phyloP scores from a whole-genome alignment of 371 early-diverging fungal species.

The Apophysomyces variabilis region DNA sequence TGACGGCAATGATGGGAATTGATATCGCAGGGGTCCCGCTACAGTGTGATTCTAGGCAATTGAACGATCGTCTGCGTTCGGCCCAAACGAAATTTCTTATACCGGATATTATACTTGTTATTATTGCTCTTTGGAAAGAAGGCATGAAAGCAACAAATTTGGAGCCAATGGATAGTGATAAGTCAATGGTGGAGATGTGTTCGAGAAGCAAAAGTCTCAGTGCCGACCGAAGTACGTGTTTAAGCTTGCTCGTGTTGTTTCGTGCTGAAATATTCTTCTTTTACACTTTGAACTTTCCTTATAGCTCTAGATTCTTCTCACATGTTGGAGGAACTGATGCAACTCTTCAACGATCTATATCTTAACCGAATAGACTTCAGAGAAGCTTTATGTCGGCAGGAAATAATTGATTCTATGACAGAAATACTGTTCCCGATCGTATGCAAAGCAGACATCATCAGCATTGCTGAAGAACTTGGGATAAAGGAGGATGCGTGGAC shows the following conservation, averaged over 20 bases:
- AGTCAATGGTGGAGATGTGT: background rate
- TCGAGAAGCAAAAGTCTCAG: slow-evolving; percentile 27
- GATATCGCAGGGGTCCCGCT: slow-evolving; percentile 62
- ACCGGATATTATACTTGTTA: slow-evolving; percentile 41
- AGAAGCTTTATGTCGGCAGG: slow-evolving; percentile 59
- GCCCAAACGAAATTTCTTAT: slow-evolving; percentile 18
- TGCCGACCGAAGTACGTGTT: background rate
- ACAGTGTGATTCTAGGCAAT: slow-evolving; percentile 48
- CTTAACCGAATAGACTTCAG: slow-evolving; percentile 56
- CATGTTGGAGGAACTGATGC: slow-evolving; percentile 33
- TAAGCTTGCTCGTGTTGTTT: background rate
- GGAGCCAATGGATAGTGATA: background rate
- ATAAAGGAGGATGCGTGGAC: slow-evolving; percentile 12
- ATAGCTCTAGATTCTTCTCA: background rate
- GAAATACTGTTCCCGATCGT: slow-evolving; percentile 60
- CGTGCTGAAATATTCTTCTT: background rate
- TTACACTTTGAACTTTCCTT: background rate
- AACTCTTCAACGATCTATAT: slow-evolving; percentile 63
- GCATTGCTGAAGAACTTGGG: slow-evolving; percentile 13
- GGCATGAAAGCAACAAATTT: slow-evolving; percentile 21
- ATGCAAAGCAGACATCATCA: slow-evolving; percentile 13
- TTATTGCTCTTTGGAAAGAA: slow-evolving; percentile 38
- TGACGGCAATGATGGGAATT: slow-evolving; percentile 63
- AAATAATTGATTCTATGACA: slow-evolving; percentile 61
- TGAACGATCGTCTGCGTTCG: slow-evolving; percentile 16